Evolutionary conservation across 805 yeast genomes (phyloP).

Genomic region (Blastobotrys peoriensis): DNA sequence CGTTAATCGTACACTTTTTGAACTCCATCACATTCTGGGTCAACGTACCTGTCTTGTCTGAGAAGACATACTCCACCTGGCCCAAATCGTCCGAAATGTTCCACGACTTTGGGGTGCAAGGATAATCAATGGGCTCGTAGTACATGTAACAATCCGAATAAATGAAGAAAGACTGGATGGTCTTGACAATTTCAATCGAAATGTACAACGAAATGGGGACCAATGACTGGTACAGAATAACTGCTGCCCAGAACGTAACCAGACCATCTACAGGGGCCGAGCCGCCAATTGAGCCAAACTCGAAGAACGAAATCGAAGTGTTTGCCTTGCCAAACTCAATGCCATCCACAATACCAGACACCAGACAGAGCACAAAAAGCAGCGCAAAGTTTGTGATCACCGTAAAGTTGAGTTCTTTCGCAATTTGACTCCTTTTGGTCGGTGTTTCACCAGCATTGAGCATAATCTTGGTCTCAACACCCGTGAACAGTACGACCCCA

Average conservation of each 20-base stretch:
- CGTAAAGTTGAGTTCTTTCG: slow-evolving; percentile 61
- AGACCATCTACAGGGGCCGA: slow-evolving; percentile 60
- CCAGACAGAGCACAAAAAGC: slow-evolving; percentile 60
- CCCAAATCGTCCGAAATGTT: slow-evolving; percentile 80
- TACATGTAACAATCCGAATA: slow-evolving; percentile 67
- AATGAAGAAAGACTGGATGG: slow-evolving; percentile 72
- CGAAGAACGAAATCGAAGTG: slow-evolving; percentile 52
- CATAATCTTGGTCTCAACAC: slow-evolving; percentile 72
- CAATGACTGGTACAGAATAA: slow-evolving; percentile 69
- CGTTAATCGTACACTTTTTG: slow-evolving; percentile 67
- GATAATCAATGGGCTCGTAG: slow-evolving; percentile 61
- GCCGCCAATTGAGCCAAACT: slow-evolving; percentile 56
- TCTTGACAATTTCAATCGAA: slow-evolving; percentile 74
- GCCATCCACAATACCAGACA: slow-evolving; percentile 68
- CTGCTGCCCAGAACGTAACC: slow-evolving; percentile 65
- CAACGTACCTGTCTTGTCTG: slow-evolving; percentile 80
- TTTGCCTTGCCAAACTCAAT: slow-evolving; percentile 42
- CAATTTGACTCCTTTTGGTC: slow-evolving; percentile 60
- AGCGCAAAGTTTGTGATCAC: slow-evolving; percentile 61
- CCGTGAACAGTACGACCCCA: slow-evolving; percentile 69
- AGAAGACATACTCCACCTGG: slow-evolving; percentile 74
- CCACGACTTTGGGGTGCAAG: slow-evolving; percentile 82
- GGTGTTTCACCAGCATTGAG: slow-evolving; percentile 77
- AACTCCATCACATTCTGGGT: slow-evolving; percentile 85
- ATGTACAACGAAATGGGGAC: slow-evolving; percentile 79